Evolutionary conservation across 1,139 yeast genomes (phyloP).

Genomic region (Kurtzmaniella quercitrusa): DNA sequence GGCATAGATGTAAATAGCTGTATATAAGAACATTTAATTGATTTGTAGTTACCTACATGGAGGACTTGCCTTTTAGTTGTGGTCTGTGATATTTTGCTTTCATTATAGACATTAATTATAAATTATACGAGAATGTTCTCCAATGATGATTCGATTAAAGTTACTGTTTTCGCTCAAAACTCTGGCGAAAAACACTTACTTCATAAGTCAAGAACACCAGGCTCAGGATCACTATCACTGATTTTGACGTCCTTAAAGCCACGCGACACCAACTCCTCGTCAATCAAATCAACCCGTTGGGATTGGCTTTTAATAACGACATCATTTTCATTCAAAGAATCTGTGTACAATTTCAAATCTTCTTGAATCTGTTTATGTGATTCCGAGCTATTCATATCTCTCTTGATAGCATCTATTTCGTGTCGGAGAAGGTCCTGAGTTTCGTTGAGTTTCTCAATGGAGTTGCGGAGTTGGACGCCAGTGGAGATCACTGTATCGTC

Average conservation of each 20-base stretch:
- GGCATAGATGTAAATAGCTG: neutral
- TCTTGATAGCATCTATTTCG: conserved; percentile 21
- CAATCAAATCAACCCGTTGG: conserved; percentile 19
- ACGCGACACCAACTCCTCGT: conserved; percentile 23
- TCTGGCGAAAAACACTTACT: neutral
- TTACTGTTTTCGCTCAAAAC: too few species aligned
- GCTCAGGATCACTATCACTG: conserved; percentile 6
- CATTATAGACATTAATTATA: too few species aligned
- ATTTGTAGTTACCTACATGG: too few species aligned
- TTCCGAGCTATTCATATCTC: conserved; percentile 10
- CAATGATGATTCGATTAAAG: too few species aligned
- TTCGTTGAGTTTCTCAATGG: conserved; percentile 26
- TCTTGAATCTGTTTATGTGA: conserved; percentile 13
- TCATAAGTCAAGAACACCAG: conserved; percentile 13
- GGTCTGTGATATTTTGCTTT: too few species aligned
- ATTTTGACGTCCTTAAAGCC: conserved; percentile 16
- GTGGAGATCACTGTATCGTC: conserved; percentile 26
- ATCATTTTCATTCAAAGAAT: conserved; percentile 32
- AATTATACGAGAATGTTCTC: too few species aligned
- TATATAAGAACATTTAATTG: too few species aligned
- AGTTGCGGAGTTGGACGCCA: conserved; percentile 22
- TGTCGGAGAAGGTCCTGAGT: conserved; percentile 27
- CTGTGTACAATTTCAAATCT: conserved; percentile 26
- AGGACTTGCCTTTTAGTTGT: too few species aligned
- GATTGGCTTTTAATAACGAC: conserved; percentile 27